Conservation (phyloP, 176 grass and related monocot species). For the Panicum miliaceum region DNA sequence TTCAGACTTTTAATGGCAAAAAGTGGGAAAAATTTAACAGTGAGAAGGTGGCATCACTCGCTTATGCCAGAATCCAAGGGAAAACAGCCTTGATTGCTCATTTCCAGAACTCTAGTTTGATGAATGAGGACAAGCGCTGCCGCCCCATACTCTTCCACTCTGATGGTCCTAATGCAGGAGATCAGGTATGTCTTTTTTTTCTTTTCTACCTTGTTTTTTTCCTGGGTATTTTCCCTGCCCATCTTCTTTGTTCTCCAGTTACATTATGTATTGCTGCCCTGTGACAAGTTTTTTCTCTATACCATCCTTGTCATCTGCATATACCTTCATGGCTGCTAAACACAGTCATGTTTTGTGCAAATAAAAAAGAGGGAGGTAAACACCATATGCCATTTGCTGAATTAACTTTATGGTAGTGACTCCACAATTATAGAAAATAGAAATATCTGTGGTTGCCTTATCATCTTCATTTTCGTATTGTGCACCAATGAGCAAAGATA, state of each 20-base stretch:
- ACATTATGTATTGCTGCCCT: background rate
- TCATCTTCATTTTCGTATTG: slow-evolving; percentile 5
- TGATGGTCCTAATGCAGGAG: slow-evolving; percentile 93
- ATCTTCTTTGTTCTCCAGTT: background rate
- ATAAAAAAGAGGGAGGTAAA: slow-evolving; percentile 7
- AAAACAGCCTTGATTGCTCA: slow-evolving; percentile 78
- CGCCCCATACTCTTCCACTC: slow-evolving; percentile 97
- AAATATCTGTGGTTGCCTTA: background rate
- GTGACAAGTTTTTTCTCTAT: background rate
- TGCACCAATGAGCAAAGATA: background rate
- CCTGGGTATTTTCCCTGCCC: background rate
- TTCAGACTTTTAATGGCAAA: slow-evolving; percentile 90
- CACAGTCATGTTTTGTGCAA: background rate
- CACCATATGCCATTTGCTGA: background rate
- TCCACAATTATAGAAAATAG: background rate
- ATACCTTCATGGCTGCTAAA: slow-evolving; percentile 6
- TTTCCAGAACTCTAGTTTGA: slow-evolving; percentile 98
- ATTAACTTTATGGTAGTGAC: background rate
- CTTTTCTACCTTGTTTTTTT: background rate
- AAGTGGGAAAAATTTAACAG: slow-evolving; percentile 99
- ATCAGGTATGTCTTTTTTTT: slow-evolving; percentile 64
- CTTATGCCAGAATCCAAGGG: slow-evolving; percentile 97
- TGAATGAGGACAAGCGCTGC: slow-evolving; percentile 99
- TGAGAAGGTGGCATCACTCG: slow-evolving; percentile 95
- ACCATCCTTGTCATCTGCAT: background rate